Conservation (phyloP, 768 basidiomycete genomes). For the Boletus huronensis region DNA sequence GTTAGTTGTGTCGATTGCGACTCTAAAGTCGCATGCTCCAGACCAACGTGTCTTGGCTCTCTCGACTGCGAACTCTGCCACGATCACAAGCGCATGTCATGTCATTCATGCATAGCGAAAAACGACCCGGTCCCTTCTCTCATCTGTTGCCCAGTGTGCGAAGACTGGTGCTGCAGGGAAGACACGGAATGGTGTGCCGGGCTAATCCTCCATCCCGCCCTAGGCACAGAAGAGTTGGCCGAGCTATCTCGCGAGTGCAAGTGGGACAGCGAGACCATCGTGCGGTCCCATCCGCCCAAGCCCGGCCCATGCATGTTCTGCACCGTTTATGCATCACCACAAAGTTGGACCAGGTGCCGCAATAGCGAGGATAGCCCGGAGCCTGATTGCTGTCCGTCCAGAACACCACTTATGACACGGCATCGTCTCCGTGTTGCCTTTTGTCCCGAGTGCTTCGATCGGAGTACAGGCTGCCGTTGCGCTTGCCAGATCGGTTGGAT, state of each 20-base stretch:
- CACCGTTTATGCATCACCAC: background rate
- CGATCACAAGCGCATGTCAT: conserved; percentile 2
- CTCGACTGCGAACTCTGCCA: conserved; percentile 2
- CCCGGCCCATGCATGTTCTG: conserved; percentile 9
- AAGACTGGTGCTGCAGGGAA: conserved; percentile 9
- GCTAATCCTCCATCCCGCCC: conserved; percentile 1
- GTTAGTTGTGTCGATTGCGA: conserved; percentile 9
- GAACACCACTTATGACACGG: background rate
- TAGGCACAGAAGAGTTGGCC: conserved; percentile 2
- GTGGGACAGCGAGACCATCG: conserved; percentile 10
- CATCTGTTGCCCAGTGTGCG: conserved; percentile 5
- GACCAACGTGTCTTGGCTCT: background rate
- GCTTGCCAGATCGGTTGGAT: background rate
- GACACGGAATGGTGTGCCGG: conserved; percentile 19
- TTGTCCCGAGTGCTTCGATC: conserved; percentile 9
- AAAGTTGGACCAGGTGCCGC: background rate
- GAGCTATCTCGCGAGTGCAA: conserved; percentile 1
- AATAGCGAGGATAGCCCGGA: background rate
- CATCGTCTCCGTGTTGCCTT: background rate
- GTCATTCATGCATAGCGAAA: conserved; percentile 3
- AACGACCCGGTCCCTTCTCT: conserved; percentile 1
- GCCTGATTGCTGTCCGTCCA: conserved; percentile 6
- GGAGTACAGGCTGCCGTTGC: background rate
- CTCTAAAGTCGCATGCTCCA: conserved; percentile 1
- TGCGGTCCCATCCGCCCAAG: conserved; percentile 13